Evolutionary conservation across 345 rosid species (phyloP), one percentile per base, ranked within the genome.

Genomic region (Salix arbutifolia): DNA sequence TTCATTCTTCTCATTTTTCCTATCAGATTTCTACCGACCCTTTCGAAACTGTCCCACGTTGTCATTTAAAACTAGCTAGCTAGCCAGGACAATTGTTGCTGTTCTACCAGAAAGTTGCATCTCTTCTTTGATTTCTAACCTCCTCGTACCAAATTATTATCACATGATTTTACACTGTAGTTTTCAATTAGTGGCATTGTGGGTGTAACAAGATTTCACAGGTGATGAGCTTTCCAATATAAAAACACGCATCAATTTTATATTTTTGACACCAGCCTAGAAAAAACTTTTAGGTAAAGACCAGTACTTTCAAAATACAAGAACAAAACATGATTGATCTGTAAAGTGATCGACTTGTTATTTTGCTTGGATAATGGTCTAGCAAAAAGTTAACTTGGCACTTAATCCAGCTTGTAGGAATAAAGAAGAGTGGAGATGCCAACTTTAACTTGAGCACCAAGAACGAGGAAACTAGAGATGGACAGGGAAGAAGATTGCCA

Each of bases 331-430:
- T 4, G 37, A 5, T 5, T 0, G 37, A 33, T 33, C 37, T 0
- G 11, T n/a, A 1, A 1, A 50, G 19, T 17, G 6, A 71, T 56
- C 4, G 3, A 4, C 8, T 48, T 9, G 21, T 12, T 46, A 25
- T 67, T 35, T 66, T 66, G 42, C 53, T 75, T 48, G 44, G 73
- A 58, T 2, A 13, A 9, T 18, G 66, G 37, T 38, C 40, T 26
- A 61, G 44, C 48, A 28, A 7, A 3, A 46, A 18, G 35, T 48
- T 48, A 52, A 16, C n/a, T 35, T 66, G 44, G 69, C 7, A 35
- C 35, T 66, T 19, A 66, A 66, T 33, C 69, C 82, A 94, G 98
- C 89, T 94, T 84, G 88, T 81, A 84, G 94, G 93, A 82, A 84
- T 87, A 82, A 92, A 85, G 88, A 88, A 84, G 79, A 88, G 86